These are phyloP conservation scores for Talaromyces sp. DNA, from an alignment of 2,329 filamentous ascomycete genomes.

Conservation along the genomic window DNA sequence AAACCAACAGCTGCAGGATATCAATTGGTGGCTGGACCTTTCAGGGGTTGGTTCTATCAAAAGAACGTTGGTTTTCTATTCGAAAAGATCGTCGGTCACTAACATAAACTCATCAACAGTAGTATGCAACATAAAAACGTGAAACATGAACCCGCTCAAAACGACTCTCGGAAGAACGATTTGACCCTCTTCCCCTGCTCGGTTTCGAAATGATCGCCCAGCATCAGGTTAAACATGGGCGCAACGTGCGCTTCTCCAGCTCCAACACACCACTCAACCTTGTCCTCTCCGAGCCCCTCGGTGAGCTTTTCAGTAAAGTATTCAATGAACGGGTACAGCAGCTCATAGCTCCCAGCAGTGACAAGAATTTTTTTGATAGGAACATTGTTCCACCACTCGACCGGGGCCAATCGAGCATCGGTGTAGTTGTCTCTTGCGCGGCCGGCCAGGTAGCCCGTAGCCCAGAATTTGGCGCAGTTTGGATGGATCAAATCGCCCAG, in stretches of 20 bases:
- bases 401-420: conserved; percentile 46
- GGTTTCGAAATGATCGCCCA: conserved; percentile 32
- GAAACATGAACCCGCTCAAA: not conserved
- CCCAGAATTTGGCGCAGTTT: conserved; percentile 42
- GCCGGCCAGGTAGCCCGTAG: conserved; percentile 43
- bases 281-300: conserved; percentile 34
- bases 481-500: conserved; percentile 48
- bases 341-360: conserved; percentile 52
- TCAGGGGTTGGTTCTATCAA: no score
- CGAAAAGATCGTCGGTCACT: no score
- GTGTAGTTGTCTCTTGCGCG: conserved; percentile 48
- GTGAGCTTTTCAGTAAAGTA: conserved; percentile 36
- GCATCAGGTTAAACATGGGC: conserved; percentile 36
- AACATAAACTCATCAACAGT: not conserved
- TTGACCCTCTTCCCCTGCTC: conserved; percentile 37
- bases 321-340: conserved; percentile 53
- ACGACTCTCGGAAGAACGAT: conserved; percentile 19
- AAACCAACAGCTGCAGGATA: no score
- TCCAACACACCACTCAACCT: conserved; percentile 32
- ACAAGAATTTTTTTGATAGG: conserved; percentile 49
- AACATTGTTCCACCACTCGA: conserved; percentile 52
- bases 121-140: not conserved
- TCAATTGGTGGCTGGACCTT: no score
- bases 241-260: conserved; percentile 38
- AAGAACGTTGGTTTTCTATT: no score